Base-by-base conservation (phyloP, 257 asterid species). In the Salvia hispanica region DNA sequence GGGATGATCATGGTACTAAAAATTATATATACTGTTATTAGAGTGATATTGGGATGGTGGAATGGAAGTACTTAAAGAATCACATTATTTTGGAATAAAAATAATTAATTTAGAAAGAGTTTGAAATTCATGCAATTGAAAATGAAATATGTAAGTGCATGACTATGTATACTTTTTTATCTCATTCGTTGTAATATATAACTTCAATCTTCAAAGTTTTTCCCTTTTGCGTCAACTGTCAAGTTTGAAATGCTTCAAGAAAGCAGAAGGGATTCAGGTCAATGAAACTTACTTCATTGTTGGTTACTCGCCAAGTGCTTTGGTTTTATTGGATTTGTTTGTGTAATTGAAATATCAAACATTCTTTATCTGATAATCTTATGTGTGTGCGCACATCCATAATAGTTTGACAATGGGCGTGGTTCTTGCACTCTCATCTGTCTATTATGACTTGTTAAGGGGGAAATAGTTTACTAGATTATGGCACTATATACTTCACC, bases 251-350 rank as follows among this genome's bases (percentile, higher is more conserved):
- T 56, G 16, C 16, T 12, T 60, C 21, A 2, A 7, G 62, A 61
- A n/a, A 33, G 18, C 43, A 72, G 45, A 43, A 50, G 61, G 31
- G 56, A 48, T 11, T 60, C 45, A 9, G 34, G 55, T 50, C 15
- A 39, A 36, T 65, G 50, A 14, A 7, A 16, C 71, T 40, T 52
- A 43, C 13, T 25, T 58, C 5, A 4, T 48, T 34, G 55, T 50
- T 21, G 54, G 40, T 36, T 58, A 46, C 51, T 25, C 31, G 31
- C 31, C 31, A 1, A 25, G 31, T 25, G 31, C 31, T 25, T 25
- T 25, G 2, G 31, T 25, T 25, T 25, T 25, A 25, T 25, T 25
- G 31, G 2, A 25, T 25, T 25, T 25, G 31, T 25, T 25, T 25
- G 31, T 25, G 31, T 2, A 25, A 25, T 25, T 25, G 31, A 25